Evolutionary conservation across 2,329 filamentous ascomycete species (phyloP), one percentile per base, ranked within the genome.

Genomic region (Gremmenia infestans): DNA sequence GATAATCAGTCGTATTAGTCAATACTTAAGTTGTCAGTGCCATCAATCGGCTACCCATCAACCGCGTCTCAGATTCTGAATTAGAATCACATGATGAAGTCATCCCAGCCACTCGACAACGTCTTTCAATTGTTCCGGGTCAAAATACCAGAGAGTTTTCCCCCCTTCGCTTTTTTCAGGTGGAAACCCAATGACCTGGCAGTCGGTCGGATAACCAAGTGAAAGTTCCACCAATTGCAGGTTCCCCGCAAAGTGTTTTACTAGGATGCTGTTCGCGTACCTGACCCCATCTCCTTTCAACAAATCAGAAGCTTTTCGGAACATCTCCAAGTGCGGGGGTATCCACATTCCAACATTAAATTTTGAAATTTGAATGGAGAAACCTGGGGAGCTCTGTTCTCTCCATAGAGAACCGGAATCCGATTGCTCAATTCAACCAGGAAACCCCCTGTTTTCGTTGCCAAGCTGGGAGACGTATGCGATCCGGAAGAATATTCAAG

Each of bases 401-500:
- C 50, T 32, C 50, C 50, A 36, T 42, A 39, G 37, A 47, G 11
- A 11, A 32, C 4, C 25, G 1, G 14, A 42, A 7, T 15, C 14
- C 40, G 36, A 47, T 46, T 55, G 47, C 39, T 46, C 45, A 28
- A 48, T 15, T 7, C 28, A 32, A 32, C 11, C 14, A 28, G 23
- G 43, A 32, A 19, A 52, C 51, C 45, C 22, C 5, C 12, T 48
- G 45, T 28, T 22, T 23, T 56, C 53, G 46, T 56, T 48, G 53
- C 46, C 28, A 42, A 48, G 43, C 32, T 42, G 35, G 40, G 51
- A 35, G 45, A 45, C 32, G 46, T 39, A 39, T 54, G 47, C 22
- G 48, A 48, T 53, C 59, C 63, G 63, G 63, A 62, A 65, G 63
- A 63, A 65, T 65, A 53, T 58, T 56, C 54, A 57, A 36, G 35